Evolutionary conservation across 495 filamentous ascomycete genomes (phyloP), one percentile per base, ranked within the genome.

Genomic region (Chaetomidium leptoderma): DNA sequence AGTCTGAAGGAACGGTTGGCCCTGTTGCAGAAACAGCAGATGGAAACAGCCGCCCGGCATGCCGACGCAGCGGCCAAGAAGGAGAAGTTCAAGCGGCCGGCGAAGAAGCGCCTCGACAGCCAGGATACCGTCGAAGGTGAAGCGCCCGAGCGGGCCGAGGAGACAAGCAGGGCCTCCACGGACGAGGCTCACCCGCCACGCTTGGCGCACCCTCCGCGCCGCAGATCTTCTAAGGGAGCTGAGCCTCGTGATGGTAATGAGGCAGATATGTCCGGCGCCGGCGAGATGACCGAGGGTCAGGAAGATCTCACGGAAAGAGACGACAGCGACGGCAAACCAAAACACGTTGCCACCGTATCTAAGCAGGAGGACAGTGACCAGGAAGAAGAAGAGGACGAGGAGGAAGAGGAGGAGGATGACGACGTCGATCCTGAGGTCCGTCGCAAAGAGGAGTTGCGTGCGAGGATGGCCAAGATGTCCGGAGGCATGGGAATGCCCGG

Each of bases 401-500:
- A 83, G 13, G 86, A 86, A 19, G 86, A 86, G n/a, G 88, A 88
- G 29, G 86, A 90, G 42, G 90, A 93, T 50, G 89, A 93, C 42
- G 92, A 96, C n/a, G 74, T 95, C 45, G 93, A 98, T 58, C 91
- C 91, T 0, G 93, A 98, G 69, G 76, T 90, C 35, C 86, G 83
- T 57, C 87, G 92, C 58, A 86, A 86, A 70, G 84, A 95, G 74
- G 93, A 95, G 64, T 76, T 98, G 52, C 84, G 95, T 40, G 91
- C 91, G 50, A 84, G 93, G 59, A 97, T 98, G 90, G 92, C 92
- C 24, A 96, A 95, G 73, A 95, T 98, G 89, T 93, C 91, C 61
- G 93, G 95, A 58, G 93, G 93, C 16, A 96, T 96, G 91, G 91
- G 92, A 16, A 92, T 96, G 86, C 85, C 90, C 70, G 91, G 92